These are phyloP conservation scores for Aciculosporium take DNA, from an alignment of 2,329 filamentous ascomycete species.

Conservation along the genomic window DNA sequence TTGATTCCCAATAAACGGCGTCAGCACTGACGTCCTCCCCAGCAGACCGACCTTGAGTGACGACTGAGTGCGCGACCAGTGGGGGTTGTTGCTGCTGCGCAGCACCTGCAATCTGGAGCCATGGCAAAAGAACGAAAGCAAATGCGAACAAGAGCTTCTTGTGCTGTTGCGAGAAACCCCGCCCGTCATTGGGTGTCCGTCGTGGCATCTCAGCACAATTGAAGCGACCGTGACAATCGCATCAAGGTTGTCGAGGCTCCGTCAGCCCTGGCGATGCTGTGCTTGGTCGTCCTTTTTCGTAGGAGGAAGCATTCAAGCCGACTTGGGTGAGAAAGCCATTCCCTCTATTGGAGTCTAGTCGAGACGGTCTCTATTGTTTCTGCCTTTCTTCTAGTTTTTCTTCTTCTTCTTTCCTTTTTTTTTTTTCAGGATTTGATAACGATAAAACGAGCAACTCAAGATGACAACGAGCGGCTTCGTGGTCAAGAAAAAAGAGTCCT, in stretches of 20 bases:
- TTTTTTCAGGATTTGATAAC: too few relatives aligned
- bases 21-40: background rate
- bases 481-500: background rate
- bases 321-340: slow-evolving; percentile 1
- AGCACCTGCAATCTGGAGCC: slow-evolving; percentile 41
- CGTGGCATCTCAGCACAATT: slow-evolving; percentile 37
- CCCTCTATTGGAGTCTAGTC: background rate
- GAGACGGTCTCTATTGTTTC: background rate
- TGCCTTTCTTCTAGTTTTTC: background rate
- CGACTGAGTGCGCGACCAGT: slow-evolving; percentile 1
- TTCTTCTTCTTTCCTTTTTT: background rate
- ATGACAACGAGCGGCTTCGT: background rate
- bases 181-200: slow-evolving; percentile 46
- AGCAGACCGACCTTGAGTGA: background rate
- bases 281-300: background rate
- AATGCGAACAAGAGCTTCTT: slow-evolving; percentile 38
- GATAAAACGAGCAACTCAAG: background rate
- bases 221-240: slow-evolving; percentile 1
- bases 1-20: slow-evolving; percentile 16
- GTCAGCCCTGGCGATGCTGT: slow-evolving; percentile 3
- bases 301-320: slow-evolving; percentile 3
- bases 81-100: slow-evolving; percentile 40
- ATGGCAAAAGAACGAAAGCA: slow-evolving; percentile 43
- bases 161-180: slow-evolving; percentile 29
- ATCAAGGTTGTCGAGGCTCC: slow-evolving; percentile 1